Conservation (phyloP, 352 stramenopile species). For the Plasmopara halstedii region DNA sequence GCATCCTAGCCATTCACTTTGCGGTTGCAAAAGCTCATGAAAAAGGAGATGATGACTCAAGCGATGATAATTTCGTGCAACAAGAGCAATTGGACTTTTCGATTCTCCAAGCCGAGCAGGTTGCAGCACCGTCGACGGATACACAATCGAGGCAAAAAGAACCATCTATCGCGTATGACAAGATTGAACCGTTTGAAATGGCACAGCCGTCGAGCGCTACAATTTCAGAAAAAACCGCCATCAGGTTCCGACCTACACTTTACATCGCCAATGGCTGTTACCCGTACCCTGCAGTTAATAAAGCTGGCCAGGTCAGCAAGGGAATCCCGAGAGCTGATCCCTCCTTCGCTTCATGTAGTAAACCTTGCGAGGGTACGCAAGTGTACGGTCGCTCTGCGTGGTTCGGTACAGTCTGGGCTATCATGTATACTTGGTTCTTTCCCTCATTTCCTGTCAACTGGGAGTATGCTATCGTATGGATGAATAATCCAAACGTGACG, state of each 20-base stretch:
- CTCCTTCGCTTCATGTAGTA: neutral
- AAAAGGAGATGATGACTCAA: slow-evolving; percentile 1
- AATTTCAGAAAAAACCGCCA: slow-evolving; percentile 8
- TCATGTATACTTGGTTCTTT: slow-evolving; percentile 15
- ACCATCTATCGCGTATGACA: slow-evolving; percentile 7
- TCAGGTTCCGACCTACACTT: slow-evolving; percentile 9
- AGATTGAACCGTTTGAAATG: slow-evolving; percentile 5
- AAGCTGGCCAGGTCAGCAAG: slow-evolving; percentile 8
- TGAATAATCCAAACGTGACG: slow-evolving; percentile 13
- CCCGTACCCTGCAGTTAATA: slow-evolving; percentile 13
- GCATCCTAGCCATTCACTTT: slow-evolving; percentile 1
- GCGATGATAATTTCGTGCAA: slow-evolving; percentile 6
- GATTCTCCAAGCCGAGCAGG: neutral
- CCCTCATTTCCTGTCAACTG: slow-evolving; percentile 3
- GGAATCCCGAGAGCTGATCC: slow-evolving; percentile 3
- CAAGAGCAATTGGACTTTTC: slow-evolving; percentile 3
- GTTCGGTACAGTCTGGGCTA: slow-evolving; percentile 12
- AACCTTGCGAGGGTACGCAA: slow-evolving; percentile 6
- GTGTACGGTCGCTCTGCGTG: slow-evolving; percentile 13
- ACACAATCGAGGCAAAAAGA: neutral
- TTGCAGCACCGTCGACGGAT: neutral
- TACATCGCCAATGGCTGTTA: slow-evolving; percentile 7
- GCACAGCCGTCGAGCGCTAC: slow-evolving; percentile 2
- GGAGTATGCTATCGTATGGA: slow-evolving; percentile 15
- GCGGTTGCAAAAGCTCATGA: neutral